These are phyloP conservation scores for Rhodomyrtus tomentosa DNA, from an alignment of 345 rosid genomes.

Conservation along the genomic window DNA sequence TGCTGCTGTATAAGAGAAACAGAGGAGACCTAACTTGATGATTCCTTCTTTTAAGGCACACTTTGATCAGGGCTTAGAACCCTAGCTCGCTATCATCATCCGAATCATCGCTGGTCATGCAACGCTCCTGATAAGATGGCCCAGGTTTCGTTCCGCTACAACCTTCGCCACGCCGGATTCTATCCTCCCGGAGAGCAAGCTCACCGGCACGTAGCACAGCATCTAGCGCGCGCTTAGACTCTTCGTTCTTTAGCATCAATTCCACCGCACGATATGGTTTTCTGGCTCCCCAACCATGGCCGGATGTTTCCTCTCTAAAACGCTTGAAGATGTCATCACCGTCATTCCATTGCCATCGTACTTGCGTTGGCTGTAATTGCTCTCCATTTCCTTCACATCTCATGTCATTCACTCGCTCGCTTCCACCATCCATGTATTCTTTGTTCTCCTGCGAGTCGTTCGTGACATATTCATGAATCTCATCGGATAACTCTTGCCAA, in stretches of 20 bases:
- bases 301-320: background rate
- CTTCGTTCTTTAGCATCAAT: background rate
- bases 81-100: background rate
- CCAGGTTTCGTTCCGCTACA: background rate
- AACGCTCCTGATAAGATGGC: background rate
- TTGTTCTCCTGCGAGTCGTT: background rate
- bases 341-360: background rate
- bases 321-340: background rate
- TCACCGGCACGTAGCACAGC: background rate
- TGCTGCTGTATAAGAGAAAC: background rate
- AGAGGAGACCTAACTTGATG: background rate
- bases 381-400: background rate
- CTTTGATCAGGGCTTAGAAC: background rate
- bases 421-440: background rate
- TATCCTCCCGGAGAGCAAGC: background rate
- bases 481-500: background rate
- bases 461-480: background rate
- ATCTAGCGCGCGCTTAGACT: background rate
- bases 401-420: background rate
- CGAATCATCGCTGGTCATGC: background rate
- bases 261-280: background rate
- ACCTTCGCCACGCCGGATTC: background rate
- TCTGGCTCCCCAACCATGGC: background rate
- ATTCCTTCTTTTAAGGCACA: background rate
- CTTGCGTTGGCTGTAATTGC: background rate